A percentile compares a stretch with the other conserved stretches of the same genome.
Conservation (phyloP, 1,284 basidiomycete genomes). For the Moesziomyces globuligerus region DNA sequence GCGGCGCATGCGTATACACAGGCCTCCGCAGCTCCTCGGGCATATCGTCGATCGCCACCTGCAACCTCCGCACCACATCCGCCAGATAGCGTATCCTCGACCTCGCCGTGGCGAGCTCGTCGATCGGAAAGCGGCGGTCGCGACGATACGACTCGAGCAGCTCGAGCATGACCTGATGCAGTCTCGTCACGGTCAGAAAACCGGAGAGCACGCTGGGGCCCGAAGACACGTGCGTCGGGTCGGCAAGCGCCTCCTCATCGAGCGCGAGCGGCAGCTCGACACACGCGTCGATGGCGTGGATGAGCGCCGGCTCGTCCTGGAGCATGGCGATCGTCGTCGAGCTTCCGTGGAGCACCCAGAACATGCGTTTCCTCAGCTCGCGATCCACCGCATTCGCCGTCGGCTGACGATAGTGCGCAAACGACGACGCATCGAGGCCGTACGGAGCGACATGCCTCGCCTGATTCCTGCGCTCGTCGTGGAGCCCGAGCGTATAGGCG, state of each 20-base stretch:
- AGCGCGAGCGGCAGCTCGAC: slow-evolving; percentile 48
- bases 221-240: slow-evolving; percentile 18
- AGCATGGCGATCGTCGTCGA: slow-evolving; percentile 52
- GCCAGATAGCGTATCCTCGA: slow-evolving; percentile 34
- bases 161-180: slow-evolving; percentile 51
- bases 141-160: slow-evolving; percentile 45
- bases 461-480: slow-evolving; percentile 45
- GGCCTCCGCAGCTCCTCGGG: slow-evolving; percentile 41
- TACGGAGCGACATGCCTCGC: slow-evolving; percentile 10
- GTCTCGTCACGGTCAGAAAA: slow-evolving; percentile 41
- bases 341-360: slow-evolving; percentile 50
- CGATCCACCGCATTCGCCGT: slow-evolving; percentile 38
- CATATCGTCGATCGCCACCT: slow-evolving; percentile 38
- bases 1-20: slow-evolving; percentile 30
- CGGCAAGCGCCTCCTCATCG: slow-evolving; percentile 44
- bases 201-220: slow-evolving; percentile 41
- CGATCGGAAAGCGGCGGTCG: slow-evolving; percentile 41
- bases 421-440: slow-evolving; percentile 14
- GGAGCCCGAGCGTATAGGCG: slow-evolving; percentile 42
- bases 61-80: slow-evolving; percentile 22
- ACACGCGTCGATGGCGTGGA: slow-evolving; percentile 47
- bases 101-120: slow-evolving; percentile 19
- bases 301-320: slow-evolving; percentile 47
- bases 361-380: slow-evolving; percentile 48
- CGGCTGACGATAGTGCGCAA: slow-evolving; percentile 19